Evolutionary conservation across 352 stramenopile species (phyloP).

Genomic region (Pythium phragmitis): DNA sequence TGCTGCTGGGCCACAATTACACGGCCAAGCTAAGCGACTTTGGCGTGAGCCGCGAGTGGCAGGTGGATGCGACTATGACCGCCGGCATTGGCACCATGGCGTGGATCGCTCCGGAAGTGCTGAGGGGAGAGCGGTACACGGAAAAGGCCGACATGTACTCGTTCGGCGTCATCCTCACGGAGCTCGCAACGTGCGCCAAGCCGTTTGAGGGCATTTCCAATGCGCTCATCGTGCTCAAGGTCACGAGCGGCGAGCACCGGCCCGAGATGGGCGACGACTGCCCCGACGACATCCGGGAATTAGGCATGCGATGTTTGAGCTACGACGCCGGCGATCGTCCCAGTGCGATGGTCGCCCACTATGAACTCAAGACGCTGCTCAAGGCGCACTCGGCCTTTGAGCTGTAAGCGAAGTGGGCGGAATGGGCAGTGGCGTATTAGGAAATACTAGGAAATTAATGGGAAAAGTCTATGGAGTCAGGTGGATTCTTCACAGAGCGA

Average conservation of each 20-base stretch:
- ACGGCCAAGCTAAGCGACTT: slow-evolving; percentile 84
- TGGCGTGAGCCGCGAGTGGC: slow-evolving; percentile 76
- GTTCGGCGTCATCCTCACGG: slow-evolving; percentile 77
- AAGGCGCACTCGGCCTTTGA: slow-evolving; percentile 30
- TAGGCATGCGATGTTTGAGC: slow-evolving; percentile 60
- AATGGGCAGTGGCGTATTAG: too few relatives aligned
- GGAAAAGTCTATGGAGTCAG: too few relatives aligned
- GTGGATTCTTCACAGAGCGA: too few relatives aligned
- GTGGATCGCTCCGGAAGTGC: slow-evolving; percentile 80
- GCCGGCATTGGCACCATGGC: slow-evolving; percentile 83
- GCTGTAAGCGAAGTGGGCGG: slow-evolving; percentile 6
- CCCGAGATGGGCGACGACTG: slow-evolving; percentile 55
- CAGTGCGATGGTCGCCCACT: slow-evolving; percentile 71
- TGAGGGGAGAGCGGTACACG: slow-evolving; percentile 80
- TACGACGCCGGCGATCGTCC: slow-evolving; percentile 62
- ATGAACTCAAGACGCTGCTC: slow-evolving; percentile 71
- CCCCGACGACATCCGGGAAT: slow-evolving; percentile 64
- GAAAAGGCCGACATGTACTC: slow-evolving; percentile 88
- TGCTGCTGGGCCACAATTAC: slow-evolving; percentile 43
- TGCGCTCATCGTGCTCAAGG: slow-evolving; percentile 69
- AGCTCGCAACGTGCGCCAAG: slow-evolving; percentile 64
- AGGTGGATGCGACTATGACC: slow-evolving; percentile 78
- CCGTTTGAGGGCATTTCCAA: slow-evolving; percentile 73
- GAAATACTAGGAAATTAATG: too few relatives aligned
- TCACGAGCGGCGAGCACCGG: slow-evolving; percentile 62